phyloP scores from a whole-genome alignment of 2,329 filamentous ascomycete genomes.

The Chaetomiaceae sp. region DNA sequence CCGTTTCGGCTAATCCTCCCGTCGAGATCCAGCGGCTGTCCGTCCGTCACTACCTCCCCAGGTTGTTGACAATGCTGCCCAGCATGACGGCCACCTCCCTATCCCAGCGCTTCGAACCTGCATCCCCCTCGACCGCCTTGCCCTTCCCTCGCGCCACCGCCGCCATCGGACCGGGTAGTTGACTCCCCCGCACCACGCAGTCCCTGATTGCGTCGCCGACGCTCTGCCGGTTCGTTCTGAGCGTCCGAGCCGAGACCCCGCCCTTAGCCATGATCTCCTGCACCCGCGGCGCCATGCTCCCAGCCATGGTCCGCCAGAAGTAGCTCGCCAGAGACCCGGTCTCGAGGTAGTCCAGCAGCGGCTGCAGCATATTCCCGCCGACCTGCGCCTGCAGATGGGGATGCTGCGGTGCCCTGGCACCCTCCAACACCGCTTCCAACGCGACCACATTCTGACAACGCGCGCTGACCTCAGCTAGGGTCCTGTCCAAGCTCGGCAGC shows the following conservation, averaged over 20 bases:
- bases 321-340: slow-evolving; percentile 81
- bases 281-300: slow-evolving; percentile 67
- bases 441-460: slow-evolving; percentile 90
- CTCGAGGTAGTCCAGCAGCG: slow-evolving; percentile 71
- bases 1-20: too few species aligned
- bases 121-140: slow-evolving; percentile 35
- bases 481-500: slow-evolving; percentile 74
- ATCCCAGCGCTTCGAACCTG: slow-evolving; percentile 59
- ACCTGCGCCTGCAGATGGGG: slow-evolving; percentile 46
- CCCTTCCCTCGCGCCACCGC: slow-evolving; percentile 37
- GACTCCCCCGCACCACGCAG: slow-evolving; percentile 73
- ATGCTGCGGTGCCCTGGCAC: slow-evolving; percentile 61
- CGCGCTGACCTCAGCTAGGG: slow-evolving; percentile 72
- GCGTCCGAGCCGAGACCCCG: slow-evolving; percentile 74
- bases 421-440: slow-evolving; percentile 68
- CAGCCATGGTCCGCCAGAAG: slow-evolving; percentile 88
- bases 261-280: slow-evolving; percentile 79
- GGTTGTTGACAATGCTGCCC: slow-evolving; percentile 63
- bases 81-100: slow-evolving; percentile 94
- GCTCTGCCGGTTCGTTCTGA: slow-evolving; percentile 66
- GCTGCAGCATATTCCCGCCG: slow-evolving; percentile 55
- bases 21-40: too few species aligned
- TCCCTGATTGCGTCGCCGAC: slow-evolving; percentile 74
- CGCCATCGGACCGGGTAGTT: slow-evolving; percentile 53
- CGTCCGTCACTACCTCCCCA: slow-evolving; percentile 34